Evolutionary conservation across 192 early-diverging fungal species (phyloP).

Genomic region (Entomortierella beljakovae): DNA sequence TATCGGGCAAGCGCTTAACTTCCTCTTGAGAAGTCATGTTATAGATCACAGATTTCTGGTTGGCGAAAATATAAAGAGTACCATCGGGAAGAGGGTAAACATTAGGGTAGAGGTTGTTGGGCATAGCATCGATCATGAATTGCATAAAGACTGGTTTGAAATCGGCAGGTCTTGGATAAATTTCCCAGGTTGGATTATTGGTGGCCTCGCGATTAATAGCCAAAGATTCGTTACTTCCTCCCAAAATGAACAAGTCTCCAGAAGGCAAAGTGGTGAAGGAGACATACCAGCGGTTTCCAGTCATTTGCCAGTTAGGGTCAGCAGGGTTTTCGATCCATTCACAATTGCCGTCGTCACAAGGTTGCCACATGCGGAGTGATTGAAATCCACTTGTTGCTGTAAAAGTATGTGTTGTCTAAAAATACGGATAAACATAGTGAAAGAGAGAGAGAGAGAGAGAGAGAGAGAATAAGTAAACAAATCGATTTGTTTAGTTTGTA

Average conservation of each 20-base stretch:
- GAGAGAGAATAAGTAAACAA: neutral
- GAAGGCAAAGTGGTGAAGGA: slow-evolving; percentile 44
- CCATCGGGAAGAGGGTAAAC: slow-evolving; percentile 54
- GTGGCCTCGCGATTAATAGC: slow-evolving; percentile 55
- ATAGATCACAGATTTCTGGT: slow-evolving; percentile 43
- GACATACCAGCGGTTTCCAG: slow-evolving; percentile 51
- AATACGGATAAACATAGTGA: no score
- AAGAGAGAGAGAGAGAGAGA: neutral
- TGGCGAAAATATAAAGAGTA: slow-evolving; percentile 55
- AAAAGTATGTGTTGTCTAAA: slow-evolving; percentile 52
- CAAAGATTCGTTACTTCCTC: slow-evolving; percentile 61
- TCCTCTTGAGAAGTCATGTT: slow-evolving; percentile 12
- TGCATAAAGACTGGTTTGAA: slow-evolving; percentile 48
- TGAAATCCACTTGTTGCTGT: slow-evolving; percentile 53
- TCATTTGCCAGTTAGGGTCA: slow-evolving; percentile 49
- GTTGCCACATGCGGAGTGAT: slow-evolving; percentile 58
- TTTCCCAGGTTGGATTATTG: slow-evolving; percentile 63
- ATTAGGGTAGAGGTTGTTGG: slow-evolving; percentile 57
- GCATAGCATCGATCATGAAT: slow-evolving; percentile 60
- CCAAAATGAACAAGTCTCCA: slow-evolving; percentile 65
- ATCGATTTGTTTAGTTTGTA: no score
- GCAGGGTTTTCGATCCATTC: slow-evolving; percentile 57
- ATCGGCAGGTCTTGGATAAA: slow-evolving; percentile 44
- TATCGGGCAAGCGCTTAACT: slow-evolving; percentile 55
- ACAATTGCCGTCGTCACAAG: slow-evolving; percentile 60